Evolutionary conservation across 139 green algal species (phyloP), one percentile per base, ranked within the genome.

Genomic region (Pedinophyceae sp.): DNA sequence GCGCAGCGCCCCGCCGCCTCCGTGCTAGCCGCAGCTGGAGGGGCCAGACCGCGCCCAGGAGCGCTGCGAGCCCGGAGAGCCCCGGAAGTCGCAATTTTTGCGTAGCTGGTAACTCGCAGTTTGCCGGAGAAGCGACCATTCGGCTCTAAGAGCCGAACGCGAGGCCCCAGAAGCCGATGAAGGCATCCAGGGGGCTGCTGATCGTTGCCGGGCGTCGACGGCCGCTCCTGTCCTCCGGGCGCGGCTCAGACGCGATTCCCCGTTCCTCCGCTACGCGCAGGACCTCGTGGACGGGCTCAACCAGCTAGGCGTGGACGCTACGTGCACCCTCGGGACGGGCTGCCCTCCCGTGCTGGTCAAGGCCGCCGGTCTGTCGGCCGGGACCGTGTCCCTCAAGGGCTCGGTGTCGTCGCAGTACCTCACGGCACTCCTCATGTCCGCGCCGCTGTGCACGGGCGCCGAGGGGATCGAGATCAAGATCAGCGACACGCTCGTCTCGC

Each of bases 341-440:
- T 97, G 91, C 73, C 91, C 91, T 5, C 90, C 91, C 22, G 91
- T 98, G 23, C 53, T 59, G 40, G 65, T 98, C 4, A 71, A 84
- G 2, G 85, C 84, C 1, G 40, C 69, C 3, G 91, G 88, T 19
- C 70, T 97, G 50, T 80, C 78, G 20, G 75, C 77, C 7, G 90
- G 90, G 50, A 84, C 69, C 56, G 82, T 93, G 47, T 39, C 67
- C 28, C 61, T 93, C 30, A 79, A 61, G 29, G 85, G 85, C 26
- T 67, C 58, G 4, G 85, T 89, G 23, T 81, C 65, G 59, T 85
- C 71, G 68, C 90, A 98, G 71, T 98, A 95, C 71, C 72, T 98
- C 27, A 97, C 91, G 6, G 89, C 91, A 1, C 68, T 98, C 41
- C 81, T 98, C 18, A 96, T 98, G 90, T 82, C 91, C 0, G 81